Base-by-base conservation (phyloP, 768 basidiomycete genomes). In the Termitomyces sp. region DNA sequence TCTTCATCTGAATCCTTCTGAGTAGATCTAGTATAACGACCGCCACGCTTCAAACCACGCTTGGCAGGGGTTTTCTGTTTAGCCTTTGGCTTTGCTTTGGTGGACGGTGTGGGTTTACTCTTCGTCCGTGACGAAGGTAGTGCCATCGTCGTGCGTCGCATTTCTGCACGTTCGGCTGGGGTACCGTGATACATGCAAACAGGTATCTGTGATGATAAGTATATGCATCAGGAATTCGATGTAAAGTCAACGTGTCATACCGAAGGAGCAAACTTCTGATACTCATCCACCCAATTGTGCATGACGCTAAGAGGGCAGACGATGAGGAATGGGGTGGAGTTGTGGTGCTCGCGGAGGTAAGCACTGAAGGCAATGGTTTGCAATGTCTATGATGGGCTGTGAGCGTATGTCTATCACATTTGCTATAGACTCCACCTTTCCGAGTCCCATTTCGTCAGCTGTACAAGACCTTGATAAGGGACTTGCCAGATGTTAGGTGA, bases 371-470 rank as follows among this genome's bases (percentile, higher is more conserved):
- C 85, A 45, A 99, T 99, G 0, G 87, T 91, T 79, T 99, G 97
- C 0, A 98, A 78, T 0, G 97, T 99, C 91, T 97, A 58, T 22
- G 49, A 31, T 29, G 8, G 18, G n/a, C 28, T 29, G n/a, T 46
- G 12, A 48, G 37, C 33, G 13, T 48, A 34, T 15, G 12, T 51
- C 5, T 12, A 24, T 1, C 44, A n/a, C 12, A 52, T 15, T 18
- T 18, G n/a, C 44, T 10, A 42, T 4, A 58, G 58, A 16, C 6
- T 28, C 70, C 34, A 86, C 88, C 79, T 90, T 93, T 51, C 94
- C 94, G 1, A 96, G 74, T 20, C 94, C 94, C 94, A 97, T 97
- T 69, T 97, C 94, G 65, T 97, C 94, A 28, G 94, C 94, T 86
- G 28, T 3, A 72, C 44, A 51, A 31, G n/a, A 22, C 4, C 13